These are phyloP conservation scores for Cryphonectria nitschkei DNA, from an alignment of 2,329 filamentous ascomycete species.

Conservation along the genomic window DNA sequence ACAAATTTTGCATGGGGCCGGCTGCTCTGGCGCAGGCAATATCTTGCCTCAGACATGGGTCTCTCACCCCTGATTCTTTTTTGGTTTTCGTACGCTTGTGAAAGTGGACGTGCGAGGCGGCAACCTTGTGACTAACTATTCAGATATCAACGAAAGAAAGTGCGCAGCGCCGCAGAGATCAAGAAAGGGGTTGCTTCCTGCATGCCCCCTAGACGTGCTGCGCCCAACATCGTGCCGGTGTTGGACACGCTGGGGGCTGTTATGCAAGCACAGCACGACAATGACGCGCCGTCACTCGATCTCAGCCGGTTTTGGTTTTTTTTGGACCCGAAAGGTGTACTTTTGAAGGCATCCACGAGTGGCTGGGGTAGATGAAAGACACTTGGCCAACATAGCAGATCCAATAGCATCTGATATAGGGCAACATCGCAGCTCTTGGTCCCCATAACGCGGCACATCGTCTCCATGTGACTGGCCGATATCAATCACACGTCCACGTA, in stretches of 20 bases:
- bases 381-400: too few relatives aligned
- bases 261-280: neutral
- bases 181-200: neutral
- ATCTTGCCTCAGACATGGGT: neutral
- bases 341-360: too few relatives aligned
- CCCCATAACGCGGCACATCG: too few relatives aligned
- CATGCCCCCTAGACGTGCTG: neutral
- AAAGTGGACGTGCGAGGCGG: neutral
- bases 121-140: neutral
- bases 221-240: neutral
- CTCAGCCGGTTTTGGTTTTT: neutral
- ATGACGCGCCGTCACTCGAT: neutral
- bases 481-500: too few relatives aligned
- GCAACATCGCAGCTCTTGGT: too few relatives aligned
- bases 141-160: neutral
- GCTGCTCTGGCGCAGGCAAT: neutral
- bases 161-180: neutral
- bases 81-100: neutral
- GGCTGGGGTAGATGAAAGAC: too few relatives aligned
- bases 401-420: too few relatives aligned
- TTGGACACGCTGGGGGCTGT: neutral
- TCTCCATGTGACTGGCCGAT: too few relatives aligned
- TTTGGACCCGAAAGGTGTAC: neutral
- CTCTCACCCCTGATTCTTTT: too few relatives aligned
- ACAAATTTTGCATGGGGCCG: neutral